Evolutionary conservation across 2,329 filamentous ascomycete genomes (phyloP).

Genomic region (Ophiosphaerella herpotricha): DNA sequence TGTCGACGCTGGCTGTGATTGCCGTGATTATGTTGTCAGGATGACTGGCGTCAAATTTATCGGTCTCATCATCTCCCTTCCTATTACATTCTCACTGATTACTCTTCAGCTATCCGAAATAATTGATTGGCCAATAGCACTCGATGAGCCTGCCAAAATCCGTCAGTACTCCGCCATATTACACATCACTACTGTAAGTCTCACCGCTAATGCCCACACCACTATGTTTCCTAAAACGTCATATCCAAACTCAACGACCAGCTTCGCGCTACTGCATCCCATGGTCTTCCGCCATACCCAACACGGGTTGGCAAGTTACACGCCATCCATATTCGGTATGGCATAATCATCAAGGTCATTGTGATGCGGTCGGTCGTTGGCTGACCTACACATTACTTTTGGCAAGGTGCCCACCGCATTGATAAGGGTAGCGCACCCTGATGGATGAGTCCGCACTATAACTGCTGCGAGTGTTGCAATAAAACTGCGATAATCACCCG

Average conservation of each 20-base stretch:
- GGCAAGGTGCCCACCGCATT: constrained; percentile 6
- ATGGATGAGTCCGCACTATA: constrained; percentile 12
- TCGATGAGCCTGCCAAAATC: background rate
- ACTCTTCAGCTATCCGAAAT: background rate
- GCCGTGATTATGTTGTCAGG: constrained; percentile 7
- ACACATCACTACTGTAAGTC: background rate
- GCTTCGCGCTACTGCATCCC: constrained; percentile 18
- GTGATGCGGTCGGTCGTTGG: constrained; percentile 22
- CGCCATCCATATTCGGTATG: constrained; percentile 10
- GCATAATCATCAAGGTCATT: constrained; percentile 17
- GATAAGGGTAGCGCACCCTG: constrained; percentile 21
- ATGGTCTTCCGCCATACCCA: constrained; percentile 7
- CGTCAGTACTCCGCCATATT: background rate
- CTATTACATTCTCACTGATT: too few species aligned
- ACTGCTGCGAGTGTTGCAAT: constrained; percentile 5
- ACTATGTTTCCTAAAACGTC: constrained; percentile 18
- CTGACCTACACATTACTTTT: constrained; percentile 15
- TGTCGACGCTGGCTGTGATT: too few species aligned
- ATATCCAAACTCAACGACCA: constrained; percentile 14
- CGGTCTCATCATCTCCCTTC: too few species aligned
- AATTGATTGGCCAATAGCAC: background rate
- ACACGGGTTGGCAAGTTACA: constrained; percentile 3
- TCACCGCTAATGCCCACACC: constrained; percentile 4
- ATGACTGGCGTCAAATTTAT: constrained; percentile 6
- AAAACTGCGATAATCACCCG: constrained; percentile 9